A percentile compares a stretch with the other conserved stretches of the same genome.
These are phyloP conservation scores for Globisporangium perplexum DNA, from an alignment of 352 stramenopile species.

Conservation along the genomic window DNA sequence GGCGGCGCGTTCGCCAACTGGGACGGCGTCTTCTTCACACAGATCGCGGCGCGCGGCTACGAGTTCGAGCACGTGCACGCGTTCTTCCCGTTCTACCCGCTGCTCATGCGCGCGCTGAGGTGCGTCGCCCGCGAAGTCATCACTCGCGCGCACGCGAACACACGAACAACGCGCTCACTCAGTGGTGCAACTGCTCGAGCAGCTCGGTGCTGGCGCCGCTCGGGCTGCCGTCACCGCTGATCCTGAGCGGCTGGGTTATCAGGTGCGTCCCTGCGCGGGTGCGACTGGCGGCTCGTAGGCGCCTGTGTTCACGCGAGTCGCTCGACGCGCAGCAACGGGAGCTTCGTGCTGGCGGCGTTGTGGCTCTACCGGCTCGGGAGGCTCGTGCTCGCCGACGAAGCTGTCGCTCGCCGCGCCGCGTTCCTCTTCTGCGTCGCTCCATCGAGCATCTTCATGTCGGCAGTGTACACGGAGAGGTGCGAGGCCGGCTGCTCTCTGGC, in stretches of 20 bases:
- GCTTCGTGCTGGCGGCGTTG: constrained; percentile 62
- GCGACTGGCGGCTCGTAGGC: too few species aligned
- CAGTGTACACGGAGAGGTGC: constrained; percentile 76
- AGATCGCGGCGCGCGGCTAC: constrained; percentile 75
- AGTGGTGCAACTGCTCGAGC: background rate
- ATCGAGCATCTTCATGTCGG: constrained; percentile 81
- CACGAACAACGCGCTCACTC: background rate
- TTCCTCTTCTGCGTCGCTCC: constrained; percentile 75
- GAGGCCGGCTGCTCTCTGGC: too few species aligned
- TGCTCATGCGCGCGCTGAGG: constrained; percentile 37
- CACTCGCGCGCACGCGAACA: background rate
- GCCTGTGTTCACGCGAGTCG: too few species aligned
- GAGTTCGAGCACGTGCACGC: constrained; percentile 81
- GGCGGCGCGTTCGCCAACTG: constrained; percentile 61
- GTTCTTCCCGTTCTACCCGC: constrained; percentile 79
- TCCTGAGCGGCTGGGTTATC: constrained; percentile 50
- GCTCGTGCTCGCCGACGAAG: constrained; percentile 50
- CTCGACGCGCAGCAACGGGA: constrained; percentile 73
- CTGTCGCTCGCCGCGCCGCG: constrained; percentile 45
- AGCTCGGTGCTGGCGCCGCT: constrained; percentile 19
- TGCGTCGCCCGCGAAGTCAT: background rate
- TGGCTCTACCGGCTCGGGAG: constrained; percentile 64
- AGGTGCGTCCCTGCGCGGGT: constrained; percentile 13
- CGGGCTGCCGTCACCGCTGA: constrained; percentile 11
- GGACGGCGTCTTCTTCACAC: constrained; percentile 81